Evolutionary conservation across 164 flowering plant species (phyloP), one percentile per base, ranked within the genome.

Genomic region (Buxus sempervirens): DNA sequence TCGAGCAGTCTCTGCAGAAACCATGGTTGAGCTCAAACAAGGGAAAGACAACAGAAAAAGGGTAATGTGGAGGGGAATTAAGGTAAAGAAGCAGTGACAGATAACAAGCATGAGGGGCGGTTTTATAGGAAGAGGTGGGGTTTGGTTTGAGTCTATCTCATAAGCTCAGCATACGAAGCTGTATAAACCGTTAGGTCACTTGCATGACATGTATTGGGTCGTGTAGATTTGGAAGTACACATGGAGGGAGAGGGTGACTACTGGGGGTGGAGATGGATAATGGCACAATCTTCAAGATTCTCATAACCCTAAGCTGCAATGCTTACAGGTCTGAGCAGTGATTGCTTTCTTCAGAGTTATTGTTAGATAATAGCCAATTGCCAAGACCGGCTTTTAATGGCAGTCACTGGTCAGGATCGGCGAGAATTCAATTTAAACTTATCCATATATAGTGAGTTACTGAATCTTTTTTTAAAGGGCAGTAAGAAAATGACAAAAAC

Each of bases 1-100:
- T 23, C 89, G 68, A 65, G 70, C 75, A 27, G 62, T 55, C 58
- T 77, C 78, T 45, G 82, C 54, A 61, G 89, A 81, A 71, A 81
- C 82, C 91, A 86, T 86, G 71, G 75, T 55, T 63, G 28, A 60
- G 18, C 10, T 36, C 51, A 22, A 61, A 22, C 54, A 55, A 45
- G 59, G 25, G 59, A 32, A 36, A 5, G 18, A 45, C 8, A 41
- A 5, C 5, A 45, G 18, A 45, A 7, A 8, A 36, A n/a, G 49
- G 25, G 38, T 0, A 4, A 24, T 21, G 10, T 19, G 13, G 22
- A 26, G 36, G 28, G 60, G 6, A 41, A 41, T n/a, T n/a, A n/a
- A n/a, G n/a, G n/a, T n/a, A 6, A 24, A 62, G 26, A 54, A 23
- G 26, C 41, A 55, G 49, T 21, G 58, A 65, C 5, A 56, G 24